Evolutionary conservation across 345 rosid genomes (phyloP).

Genomic region (Brassica rapa): DNA sequence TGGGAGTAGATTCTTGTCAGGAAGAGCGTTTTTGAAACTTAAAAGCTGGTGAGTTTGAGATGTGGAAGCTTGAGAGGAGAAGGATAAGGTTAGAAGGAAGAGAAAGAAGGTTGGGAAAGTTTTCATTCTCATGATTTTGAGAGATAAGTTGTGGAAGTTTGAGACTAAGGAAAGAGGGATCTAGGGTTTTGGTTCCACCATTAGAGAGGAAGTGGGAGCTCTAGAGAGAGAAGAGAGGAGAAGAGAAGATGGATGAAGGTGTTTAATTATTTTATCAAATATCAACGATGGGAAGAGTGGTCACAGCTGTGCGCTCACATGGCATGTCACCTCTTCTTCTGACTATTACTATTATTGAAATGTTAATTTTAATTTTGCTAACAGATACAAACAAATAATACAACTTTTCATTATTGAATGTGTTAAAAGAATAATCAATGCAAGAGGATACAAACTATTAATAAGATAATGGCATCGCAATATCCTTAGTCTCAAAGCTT

Average conservation of each 20-base stretch:
- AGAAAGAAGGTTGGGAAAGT: constrained; percentile 37
- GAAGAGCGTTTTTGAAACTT: constrained; percentile 58
- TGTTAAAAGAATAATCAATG: constrained; percentile 12
- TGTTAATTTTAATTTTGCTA: constrained; percentile 17
- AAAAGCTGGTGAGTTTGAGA: constrained; percentile 52
- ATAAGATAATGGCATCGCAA: constrained; percentile 21
- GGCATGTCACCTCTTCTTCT: constrained; percentile 67
- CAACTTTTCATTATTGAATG: constrained; percentile 35
- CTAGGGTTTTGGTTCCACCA: constrained; percentile 56
- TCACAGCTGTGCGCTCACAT: constrained; percentile 89
- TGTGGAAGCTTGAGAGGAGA: constrained; percentile 31
- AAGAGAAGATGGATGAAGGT: constrained; percentile 50
- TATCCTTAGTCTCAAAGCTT: constrained; percentile 17
- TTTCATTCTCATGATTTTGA: constrained; percentile 26
- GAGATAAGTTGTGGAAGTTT: background rate
- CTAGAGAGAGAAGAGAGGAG: constrained; percentile 22
- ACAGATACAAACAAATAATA: constrained; percentile 44
- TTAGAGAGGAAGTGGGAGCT: constrained; percentile 45
- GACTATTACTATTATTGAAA: constrained; percentile 13
- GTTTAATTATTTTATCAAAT: constrained; percentile 41
- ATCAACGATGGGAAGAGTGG: constrained; percentile 57
- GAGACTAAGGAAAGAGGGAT: constrained; percentile 5
- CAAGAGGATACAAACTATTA: constrained; percentile 1
- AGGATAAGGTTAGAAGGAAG: constrained; percentile 2
- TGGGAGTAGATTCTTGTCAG: constrained; percentile 52